Percentiles rank a stretch among this genome's conserved stretches.
phyloP scores from a whole-genome alignment of 129 eudicot species.

The Kitagawia praeruptora region DNA sequence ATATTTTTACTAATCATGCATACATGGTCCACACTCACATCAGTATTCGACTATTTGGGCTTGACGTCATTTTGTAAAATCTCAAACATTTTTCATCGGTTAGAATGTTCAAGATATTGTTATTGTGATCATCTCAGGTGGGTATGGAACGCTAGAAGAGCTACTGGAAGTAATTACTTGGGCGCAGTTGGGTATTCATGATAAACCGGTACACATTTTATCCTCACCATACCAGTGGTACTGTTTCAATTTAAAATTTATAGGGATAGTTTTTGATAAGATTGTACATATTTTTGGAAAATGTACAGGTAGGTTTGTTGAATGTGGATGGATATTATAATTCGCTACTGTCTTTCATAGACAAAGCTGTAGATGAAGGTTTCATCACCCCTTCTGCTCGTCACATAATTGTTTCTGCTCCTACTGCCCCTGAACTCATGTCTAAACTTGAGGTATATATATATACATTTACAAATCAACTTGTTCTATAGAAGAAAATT shows the following conservation, averaged over 20 bases:
- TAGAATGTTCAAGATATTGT: not conserved
- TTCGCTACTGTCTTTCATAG: slow-evolving; percentile 67
- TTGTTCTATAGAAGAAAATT: no score
- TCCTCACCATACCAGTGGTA: not conserved
- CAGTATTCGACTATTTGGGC: no score
- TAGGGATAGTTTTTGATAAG: not conserved
- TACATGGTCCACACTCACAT: no score
- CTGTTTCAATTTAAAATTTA: not conserved
- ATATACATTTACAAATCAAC: no score
- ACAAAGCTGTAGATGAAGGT: slow-evolving; percentile 90
- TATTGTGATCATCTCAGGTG: slow-evolving; percentile 33
- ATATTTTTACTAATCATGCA: no score
- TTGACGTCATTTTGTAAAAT: no score
- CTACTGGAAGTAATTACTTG: slow-evolving; percentile 87
- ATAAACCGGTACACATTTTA: slow-evolving; percentile 54
- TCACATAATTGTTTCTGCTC: slow-evolving; percentile 79
- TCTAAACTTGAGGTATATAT: slow-evolving; percentile 74
- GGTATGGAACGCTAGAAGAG: slow-evolving; percentile 90
- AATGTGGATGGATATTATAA: slow-evolving; percentile 88
- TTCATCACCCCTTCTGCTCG: slow-evolving; percentile 75
- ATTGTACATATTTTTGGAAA: not conserved
- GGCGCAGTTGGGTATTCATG: slow-evolving; percentile 93
- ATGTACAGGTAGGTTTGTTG: slow-evolving; percentile 71
- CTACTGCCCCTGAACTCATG: slow-evolving; percentile 83
- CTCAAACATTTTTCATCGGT: no score